These are phyloP conservation scores for Phytopythium kandeliae DNA, from an alignment of 352 stramenopile species.

Conservation along the genomic window DNA sequence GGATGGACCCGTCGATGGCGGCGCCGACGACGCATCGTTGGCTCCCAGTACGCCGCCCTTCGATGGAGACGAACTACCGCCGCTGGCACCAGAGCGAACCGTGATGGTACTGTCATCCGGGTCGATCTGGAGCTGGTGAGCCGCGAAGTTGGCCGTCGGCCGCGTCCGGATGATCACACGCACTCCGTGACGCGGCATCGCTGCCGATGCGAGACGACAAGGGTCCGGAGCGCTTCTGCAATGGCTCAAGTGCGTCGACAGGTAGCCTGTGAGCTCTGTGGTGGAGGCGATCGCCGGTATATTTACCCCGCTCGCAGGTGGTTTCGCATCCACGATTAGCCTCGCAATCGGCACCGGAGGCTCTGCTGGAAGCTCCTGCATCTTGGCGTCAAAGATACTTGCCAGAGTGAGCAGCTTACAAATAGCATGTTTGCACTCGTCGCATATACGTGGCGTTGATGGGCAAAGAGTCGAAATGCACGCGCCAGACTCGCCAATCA, in stretches of 20 bases:
- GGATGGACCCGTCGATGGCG: constrained; percentile 25
- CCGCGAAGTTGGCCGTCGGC: constrained; percentile 70
- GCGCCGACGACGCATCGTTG: background rate
- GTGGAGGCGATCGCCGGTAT: background rate
- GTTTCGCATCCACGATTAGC: constrained; percentile 4
- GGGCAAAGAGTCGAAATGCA: background rate
- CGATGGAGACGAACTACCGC: constrained; percentile 19
- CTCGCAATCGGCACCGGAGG: background rate
- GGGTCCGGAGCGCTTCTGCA: background rate
- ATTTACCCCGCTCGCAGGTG: background rate
- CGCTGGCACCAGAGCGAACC: constrained; percentile 26
- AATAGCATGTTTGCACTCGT: background rate
- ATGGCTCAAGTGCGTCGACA: background rate
- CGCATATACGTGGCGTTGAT: background rate
- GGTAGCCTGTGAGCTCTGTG: too few species aligned
- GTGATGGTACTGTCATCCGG: constrained; percentile 72
- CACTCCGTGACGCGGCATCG: constrained; percentile 49
- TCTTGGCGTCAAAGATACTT: background rate
- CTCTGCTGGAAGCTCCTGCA: background rate
- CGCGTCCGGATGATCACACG: constrained; percentile 85
- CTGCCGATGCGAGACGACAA: background rate
- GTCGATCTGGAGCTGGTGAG: constrained; percentile 74
- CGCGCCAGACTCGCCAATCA: constrained; percentile 1
- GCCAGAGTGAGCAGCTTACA: background rate
- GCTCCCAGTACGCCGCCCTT: constrained; percentile 18